Conservation (phyloP, 2,329 filamentous ascomycete species). For the Xylaria sp. region DNA sequence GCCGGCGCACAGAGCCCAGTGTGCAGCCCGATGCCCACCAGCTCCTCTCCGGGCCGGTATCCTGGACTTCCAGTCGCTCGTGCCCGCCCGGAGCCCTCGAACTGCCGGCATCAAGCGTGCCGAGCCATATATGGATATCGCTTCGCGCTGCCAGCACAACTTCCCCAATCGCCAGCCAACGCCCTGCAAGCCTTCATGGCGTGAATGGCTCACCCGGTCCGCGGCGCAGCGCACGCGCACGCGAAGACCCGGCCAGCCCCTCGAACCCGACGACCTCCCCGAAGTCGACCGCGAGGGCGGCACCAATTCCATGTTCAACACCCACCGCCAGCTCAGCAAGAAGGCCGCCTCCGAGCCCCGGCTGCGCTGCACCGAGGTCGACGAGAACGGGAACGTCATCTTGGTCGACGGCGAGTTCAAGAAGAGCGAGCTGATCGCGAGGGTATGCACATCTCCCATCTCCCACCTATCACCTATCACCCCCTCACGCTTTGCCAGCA, state of each 20-base stretch:
- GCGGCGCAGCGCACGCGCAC: slow-evolving; percentile 56
- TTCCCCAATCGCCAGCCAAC: slow-evolving; percentile 46
- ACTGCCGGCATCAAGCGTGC: slow-evolving; percentile 25
- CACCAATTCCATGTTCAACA: slow-evolving; percentile 72
- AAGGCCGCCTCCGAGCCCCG: slow-evolving; percentile 87
- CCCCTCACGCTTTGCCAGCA: background rate
- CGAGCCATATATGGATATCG: slow-evolving; percentile 33
- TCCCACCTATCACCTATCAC: too few species aligned
- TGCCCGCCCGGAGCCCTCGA: slow-evolving; percentile 34
- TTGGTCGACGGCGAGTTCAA: slow-evolving; percentile 96
- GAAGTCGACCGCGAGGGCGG: slow-evolving; percentile 67
- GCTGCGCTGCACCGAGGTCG: slow-evolving; percentile 92
- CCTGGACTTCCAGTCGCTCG: slow-evolving; percentile 42
- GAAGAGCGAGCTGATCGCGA: slow-evolving; percentile 96
- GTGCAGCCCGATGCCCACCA: slow-evolving; percentile 44
- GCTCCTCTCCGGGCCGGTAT: slow-evolving; percentile 42
- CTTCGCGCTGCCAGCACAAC: slow-evolving; percentile 44
- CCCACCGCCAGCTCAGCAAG: slow-evolving; percentile 75
- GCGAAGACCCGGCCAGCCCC: slow-evolving; percentile 54
- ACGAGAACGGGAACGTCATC: slow-evolving; percentile 90
- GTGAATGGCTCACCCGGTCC: slow-evolving; percentile 62
- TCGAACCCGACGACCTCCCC: slow-evolving; percentile 70
- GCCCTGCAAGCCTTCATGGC: slow-evolving; percentile 55
- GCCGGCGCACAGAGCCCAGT: slow-evolving; percentile 29
- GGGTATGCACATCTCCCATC: slow-evolving; percentile 64